phyloP scores from a whole-genome alignment of 352 stramenopile species.

The Globisporangium barbulae region DNA sequence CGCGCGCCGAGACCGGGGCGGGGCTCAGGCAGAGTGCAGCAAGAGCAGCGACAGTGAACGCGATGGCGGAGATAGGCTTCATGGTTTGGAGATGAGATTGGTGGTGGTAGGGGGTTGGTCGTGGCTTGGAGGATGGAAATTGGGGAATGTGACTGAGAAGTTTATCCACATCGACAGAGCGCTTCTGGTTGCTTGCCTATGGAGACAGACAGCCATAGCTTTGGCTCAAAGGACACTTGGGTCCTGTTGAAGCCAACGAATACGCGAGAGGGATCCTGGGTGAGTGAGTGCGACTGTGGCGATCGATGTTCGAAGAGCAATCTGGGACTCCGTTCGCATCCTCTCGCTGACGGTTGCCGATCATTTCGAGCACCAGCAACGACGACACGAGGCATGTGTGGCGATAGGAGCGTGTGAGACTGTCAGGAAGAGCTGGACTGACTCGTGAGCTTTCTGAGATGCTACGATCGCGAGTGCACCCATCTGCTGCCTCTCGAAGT shows the following conservation, averaged over 20 bases:
- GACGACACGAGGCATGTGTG: not conserved
- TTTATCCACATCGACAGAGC: not conserved
- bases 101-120: not conserved
- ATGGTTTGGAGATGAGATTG: slow-evolving; percentile 16
- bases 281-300: slow-evolving; percentile 2
- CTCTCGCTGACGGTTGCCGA: not conserved
- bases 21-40: not conserved
- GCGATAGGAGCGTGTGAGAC: not conserved
- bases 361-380: slow-evolving; percentile 1
- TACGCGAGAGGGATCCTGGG: not conserved
- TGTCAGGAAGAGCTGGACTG: not conserved
- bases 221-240: not conserved
- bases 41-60: slow-evolving; percentile 11
- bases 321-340: slow-evolving; percentile 2
- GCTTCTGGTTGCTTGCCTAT: not conserved
- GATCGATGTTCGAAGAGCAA: not conserved
- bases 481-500: slow-evolving; percentile 7
- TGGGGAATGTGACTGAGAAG: slow-evolving; percentile 25
- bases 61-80: slow-evolving; percentile 28
- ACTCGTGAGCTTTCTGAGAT: slow-evolving; percentile 5
- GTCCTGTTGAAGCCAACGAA: not conserved
- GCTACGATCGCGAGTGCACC: slow-evolving; percentile 10
- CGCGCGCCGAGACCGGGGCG: slow-evolving; percentile 14
- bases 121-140: slow-evolving; percentile 23
- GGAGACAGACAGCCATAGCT: not conserved